phyloP scores from a whole-genome alignment of 2,329 filamentous ascomycete genomes.

The Botrytis byssoidea region DNA sequence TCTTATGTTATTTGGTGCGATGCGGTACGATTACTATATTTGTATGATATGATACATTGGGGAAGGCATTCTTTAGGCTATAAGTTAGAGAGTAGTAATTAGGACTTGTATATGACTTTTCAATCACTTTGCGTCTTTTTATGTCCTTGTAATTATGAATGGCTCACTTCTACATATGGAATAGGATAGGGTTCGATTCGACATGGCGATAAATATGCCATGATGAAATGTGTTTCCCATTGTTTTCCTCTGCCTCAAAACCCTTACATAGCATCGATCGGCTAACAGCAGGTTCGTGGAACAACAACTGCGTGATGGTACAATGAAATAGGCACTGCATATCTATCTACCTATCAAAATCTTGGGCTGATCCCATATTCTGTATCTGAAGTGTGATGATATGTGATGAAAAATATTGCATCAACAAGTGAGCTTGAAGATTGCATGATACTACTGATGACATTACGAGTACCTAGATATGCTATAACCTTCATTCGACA shows the following conservation, averaged over 20 bases:
- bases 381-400: background rate
- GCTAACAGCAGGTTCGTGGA: background rate
- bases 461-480: background rate
- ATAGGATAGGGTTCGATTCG: background rate
- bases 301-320: background rate
- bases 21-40: background rate
- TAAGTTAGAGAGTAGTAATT: constrained; percentile 3
- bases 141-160: background rate
- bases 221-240: background rate
- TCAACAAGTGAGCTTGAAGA: background rate
- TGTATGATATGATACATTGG: constrained; percentile 8
- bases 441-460: background rate
- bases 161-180: background rate
- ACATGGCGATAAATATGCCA: background rate
- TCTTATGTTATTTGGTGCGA: background rate
- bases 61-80: background rate
- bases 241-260: background rate
- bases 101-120: background rate
- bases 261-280: background rate
- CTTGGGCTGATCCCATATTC: background rate
- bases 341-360: background rate
- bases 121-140: background rate
- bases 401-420: background rate
- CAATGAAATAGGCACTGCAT: background rate
- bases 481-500: background rate